Conservation (phyloP, 768 basidiomycete genomes). For the Kwoniella botswanensis region DNA sequence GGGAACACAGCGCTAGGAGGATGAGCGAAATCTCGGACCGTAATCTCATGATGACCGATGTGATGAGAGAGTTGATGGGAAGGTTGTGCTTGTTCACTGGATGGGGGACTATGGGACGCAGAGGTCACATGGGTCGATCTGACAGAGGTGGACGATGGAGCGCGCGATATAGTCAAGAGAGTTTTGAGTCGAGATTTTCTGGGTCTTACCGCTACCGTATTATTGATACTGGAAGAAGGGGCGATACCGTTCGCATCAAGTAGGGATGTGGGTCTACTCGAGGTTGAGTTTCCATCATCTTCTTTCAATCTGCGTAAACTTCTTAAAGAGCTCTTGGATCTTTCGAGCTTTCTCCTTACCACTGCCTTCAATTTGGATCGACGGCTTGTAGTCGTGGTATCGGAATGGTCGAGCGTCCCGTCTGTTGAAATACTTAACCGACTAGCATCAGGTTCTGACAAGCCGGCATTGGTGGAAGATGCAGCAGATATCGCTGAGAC, state of each 20-base stretch:
- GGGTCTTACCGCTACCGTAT: conserved; percentile 4
- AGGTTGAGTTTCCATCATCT: neutral
- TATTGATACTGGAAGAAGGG: neutral
- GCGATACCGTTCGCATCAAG: neutral
- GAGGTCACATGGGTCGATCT: conserved; percentile 1
- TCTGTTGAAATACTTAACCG: neutral
- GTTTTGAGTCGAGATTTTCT: conserved; percentile 17
- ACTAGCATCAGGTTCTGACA: neutral
- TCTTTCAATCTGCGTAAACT: conserved; percentile 15
- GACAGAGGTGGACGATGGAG: conserved; percentile 24
- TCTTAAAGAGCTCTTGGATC: conserved; percentile 28
- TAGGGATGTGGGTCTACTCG: neutral
- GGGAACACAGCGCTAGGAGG: neutral
- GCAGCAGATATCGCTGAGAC: neutral
- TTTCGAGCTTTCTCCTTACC: conserved; percentile 27
- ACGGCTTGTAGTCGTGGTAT: neutral
- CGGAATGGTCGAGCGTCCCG: neutral
- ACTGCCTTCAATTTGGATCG: conserved; percentile 20
- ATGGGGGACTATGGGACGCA: neutral
- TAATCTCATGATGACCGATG: conserved; percentile 2
- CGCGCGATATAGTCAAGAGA: conserved; percentile 22
- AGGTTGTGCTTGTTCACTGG: neutral
- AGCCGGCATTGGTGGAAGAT: no score
- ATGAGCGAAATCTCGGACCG: conserved; percentile 9
- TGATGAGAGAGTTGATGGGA: neutral